Base-by-base conservation (phyloP, 495 filamentous ascomycete genomes). In the Niebla homalea region DNA sequence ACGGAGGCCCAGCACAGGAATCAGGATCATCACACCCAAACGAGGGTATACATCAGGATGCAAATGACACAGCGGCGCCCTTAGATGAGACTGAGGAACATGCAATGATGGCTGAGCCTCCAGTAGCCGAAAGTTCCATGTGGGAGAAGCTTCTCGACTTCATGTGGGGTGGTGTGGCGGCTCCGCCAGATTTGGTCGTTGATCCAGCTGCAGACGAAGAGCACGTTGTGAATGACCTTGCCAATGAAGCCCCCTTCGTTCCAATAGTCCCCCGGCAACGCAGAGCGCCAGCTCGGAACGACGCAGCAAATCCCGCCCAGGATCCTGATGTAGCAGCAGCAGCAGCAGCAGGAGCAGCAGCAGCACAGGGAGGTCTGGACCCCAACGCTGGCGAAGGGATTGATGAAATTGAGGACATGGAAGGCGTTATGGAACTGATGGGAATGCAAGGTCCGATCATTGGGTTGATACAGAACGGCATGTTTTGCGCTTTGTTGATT, bases 361-460 rank as follows among this genome's bases (percentile, higher is more conserved):
- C 68, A 23, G 67, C 64, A 23, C 67, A 71, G 48, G 72, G 69
- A 21, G 78, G 69, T 10, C 40, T 76, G 26, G 79, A 84, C 58
- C 62, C 70, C 5, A 81, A 84, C 45, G 75, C 78, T 47, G 57
- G 66, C 41, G 77, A 80, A 54, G 75, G 67, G 32, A 66, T 77
- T 32, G 92, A 97, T 47, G 89, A 94, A 55, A 87, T 83, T 10
- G 92, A 99, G 65, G 92, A 99, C 57, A 78, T 99, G n/a, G 92
- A 99, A 62, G 92, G 92, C 5, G 86, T 99, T 43, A 76, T 97
- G 71, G 92, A 99, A 61, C 75, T 99, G 11, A 81, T 99, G 32
- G 92, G 92, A 43, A 92, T 99, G 84, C 85, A 94, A 57, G 92
- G 92, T 0, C 93, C 93, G 1, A 69, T 97, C 3, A 81, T 83